phyloP scores from a whole-genome alignment of 2,329 filamentous ascomycete genomes.

The Sporothrix schenckii region DNA sequence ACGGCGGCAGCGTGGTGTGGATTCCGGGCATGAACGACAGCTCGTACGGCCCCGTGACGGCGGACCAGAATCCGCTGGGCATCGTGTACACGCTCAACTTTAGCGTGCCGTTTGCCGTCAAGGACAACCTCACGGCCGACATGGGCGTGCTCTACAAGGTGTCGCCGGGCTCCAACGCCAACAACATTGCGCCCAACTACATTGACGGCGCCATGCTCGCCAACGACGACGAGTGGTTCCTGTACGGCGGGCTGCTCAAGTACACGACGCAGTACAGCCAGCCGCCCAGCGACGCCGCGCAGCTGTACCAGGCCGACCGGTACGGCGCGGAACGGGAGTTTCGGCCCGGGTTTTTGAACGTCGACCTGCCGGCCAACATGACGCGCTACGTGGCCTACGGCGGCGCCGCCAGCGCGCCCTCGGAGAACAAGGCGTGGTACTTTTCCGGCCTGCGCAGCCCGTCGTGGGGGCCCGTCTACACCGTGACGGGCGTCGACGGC shows the following conservation, averaged over 20 bases:
- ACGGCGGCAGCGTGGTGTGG: constrained; percentile 64
- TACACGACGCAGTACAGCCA: constrained; percentile 43
- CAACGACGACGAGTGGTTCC: constrained; percentile 64
- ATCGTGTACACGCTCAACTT: constrained; percentile 62
- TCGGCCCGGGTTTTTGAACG: constrained; percentile 48
- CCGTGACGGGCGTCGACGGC: constrained; percentile 42
- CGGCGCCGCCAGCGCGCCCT: constrained; percentile 65
- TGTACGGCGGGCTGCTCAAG: constrained; percentile 62
- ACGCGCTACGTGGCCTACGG: constrained; percentile 68
- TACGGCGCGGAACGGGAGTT: constrained; percentile 55
- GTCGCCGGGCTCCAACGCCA: constrained; percentile 48
- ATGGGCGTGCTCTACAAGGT: constrained; percentile 55
- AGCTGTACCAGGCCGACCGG: constrained; percentile 57
- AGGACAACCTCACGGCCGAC: constrained; percentile 57
- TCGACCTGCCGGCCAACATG: constrained; percentile 49
- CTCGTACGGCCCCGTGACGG: constrained; percentile 30
- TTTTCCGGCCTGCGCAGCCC: constrained; percentile 65
- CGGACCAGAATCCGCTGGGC: constrained; percentile 56
- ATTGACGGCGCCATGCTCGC: constrained; percentile 66
- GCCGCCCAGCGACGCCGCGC: constrained; percentile 50
- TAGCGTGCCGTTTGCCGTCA: constrained; percentile 57
- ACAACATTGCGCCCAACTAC: constrained; percentile 59
- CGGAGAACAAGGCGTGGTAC: constrained; percentile 72
- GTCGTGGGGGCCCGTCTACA: constrained; percentile 54
- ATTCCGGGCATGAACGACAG: constrained; percentile 54